Percentiles rank a stretch among this genome's conserved stretches.
Conservation (phyloP, 108 stramenopile species). For the Cyclotella cryptica region DNA sequence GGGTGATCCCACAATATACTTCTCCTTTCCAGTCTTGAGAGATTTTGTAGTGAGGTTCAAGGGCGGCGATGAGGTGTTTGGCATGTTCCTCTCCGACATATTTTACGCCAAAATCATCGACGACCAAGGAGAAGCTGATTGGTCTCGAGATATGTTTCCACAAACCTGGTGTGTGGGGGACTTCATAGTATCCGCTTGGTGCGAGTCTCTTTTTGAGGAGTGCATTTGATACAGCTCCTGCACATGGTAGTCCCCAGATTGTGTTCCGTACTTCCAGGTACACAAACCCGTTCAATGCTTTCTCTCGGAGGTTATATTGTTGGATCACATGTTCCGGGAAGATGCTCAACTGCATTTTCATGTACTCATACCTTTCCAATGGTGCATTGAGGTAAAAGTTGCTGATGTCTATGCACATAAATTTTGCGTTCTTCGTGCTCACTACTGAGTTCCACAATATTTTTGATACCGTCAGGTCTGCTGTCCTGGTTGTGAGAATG, state of each 20-base stretch:
- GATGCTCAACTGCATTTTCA: conserved; percentile 17
- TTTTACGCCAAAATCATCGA: conserved; percentile 56
- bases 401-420: conserved; percentile 36
- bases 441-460: conserved; percentile 33
- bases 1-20: conserved; percentile 4
- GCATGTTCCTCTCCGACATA: conserved; percentile 26
- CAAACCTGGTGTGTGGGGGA: conserved; percentile 51
- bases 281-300: conserved; percentile 11
- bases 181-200: conserved; percentile 26
- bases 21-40: conserved; percentile 1
- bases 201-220: conserved; percentile 20
- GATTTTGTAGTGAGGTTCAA: conserved; percentile 13
- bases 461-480: conserved; percentile 32
- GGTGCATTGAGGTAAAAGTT: conserved; percentile 53
- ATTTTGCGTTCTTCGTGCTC: conserved; percentile 24
- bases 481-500: conserved; percentile 5
- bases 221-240: conserved; percentile 46
- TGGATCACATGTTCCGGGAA: background rate
- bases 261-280: conserved; percentile 31
- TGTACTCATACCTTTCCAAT: conserved; percentile 47
- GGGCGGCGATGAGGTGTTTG: background rate
- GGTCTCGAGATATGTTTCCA: conserved; percentile 39
- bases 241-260: conserved; percentile 57
- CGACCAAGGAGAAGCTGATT: conserved; percentile 53
- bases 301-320: conserved; percentile 15